Conservation (phyloP, 345 rosid genomes). For the Combretum micranthum region DNA sequence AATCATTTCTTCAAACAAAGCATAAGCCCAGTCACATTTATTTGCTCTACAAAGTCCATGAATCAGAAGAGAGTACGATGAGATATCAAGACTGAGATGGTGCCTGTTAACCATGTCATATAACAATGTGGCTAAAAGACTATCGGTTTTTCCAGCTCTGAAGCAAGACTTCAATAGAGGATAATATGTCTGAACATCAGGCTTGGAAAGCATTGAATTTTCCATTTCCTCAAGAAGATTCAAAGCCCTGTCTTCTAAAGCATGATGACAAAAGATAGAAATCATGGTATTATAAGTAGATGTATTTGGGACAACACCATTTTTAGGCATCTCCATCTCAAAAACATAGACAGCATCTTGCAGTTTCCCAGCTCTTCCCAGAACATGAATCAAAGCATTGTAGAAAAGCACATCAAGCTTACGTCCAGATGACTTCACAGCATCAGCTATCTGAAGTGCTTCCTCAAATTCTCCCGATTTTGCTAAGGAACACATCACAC, state of each 20-base stretch:
- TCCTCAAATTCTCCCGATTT: constrained; percentile 47
- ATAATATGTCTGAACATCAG: constrained; percentile 63
- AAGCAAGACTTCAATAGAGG: constrained; percentile 67
- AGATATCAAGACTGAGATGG: constrained; percentile 69
- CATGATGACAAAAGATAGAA: constrained; percentile 61
- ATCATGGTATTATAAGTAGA: constrained; percentile 79
- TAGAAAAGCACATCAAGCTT: constrained; percentile 50
- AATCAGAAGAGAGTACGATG: constrained; percentile 62
- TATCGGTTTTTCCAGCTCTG: constrained; percentile 46
- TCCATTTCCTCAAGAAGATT: constrained; percentile 51
- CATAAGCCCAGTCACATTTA: constrained; percentile 60
- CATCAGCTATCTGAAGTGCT: constrained; percentile 39
- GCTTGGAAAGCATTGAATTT: constrained; percentile 34
- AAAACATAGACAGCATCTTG: constrained; percentile 50
- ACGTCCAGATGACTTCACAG: constrained; percentile 47
- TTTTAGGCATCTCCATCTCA: constrained; percentile 48
- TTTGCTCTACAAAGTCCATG: constrained; percentile 71
- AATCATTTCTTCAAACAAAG: constrained; percentile 67
- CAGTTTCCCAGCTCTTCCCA: constrained; percentile 51
- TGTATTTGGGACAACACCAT: constrained; percentile 32
- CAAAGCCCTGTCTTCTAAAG: constrained; percentile 37
- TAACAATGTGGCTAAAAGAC: constrained; percentile 43
- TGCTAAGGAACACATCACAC: constrained; percentile 52
- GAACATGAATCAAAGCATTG: constrained; percentile 64
- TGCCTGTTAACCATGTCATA: constrained; percentile 67